Conservation (phyloP, 306 rosid species). For the Oemleria cerasiformis region DNA sequence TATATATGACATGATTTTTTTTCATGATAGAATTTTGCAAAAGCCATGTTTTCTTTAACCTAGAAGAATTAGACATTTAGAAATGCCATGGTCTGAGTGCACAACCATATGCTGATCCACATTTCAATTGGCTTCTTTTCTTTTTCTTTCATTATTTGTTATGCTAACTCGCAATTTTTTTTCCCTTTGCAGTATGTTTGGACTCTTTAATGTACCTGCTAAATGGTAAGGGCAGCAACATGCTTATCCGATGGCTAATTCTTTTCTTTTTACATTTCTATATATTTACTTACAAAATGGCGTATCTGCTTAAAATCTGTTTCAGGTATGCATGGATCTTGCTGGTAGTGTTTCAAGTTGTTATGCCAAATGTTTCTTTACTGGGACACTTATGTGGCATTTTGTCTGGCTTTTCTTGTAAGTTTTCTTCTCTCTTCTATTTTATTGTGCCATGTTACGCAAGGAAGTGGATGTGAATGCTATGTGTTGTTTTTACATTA, state of each 20-base stretch:
- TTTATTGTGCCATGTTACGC: not conserved
- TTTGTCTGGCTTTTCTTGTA: constrained; percentile 96
- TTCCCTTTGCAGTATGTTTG: constrained; percentile 74
- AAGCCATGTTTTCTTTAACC: not conserved
- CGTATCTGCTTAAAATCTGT: constrained; percentile 19
- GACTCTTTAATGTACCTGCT: constrained; percentile 92
- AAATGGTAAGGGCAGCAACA: constrained; percentile 54
- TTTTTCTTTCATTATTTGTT: not conserved
- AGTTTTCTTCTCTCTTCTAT: constrained; percentile 31
- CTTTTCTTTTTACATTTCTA: constrained; percentile 6
- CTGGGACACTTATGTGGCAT: constrained; percentile 99
- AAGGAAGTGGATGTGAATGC: constrained; percentile 17
- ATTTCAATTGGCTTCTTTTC: not conserved
- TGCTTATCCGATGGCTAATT: constrained; percentile 14
- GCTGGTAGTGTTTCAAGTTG: constrained; percentile 94
- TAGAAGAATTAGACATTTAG: not conserved
- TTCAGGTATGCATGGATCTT: constrained; percentile 89
- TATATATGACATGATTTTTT: not conserved
- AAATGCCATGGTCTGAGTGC: not conserved
- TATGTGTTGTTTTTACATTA: constrained; percentile 29
- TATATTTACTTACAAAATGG: constrained; percentile 18
- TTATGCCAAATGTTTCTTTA: constrained; percentile 85
- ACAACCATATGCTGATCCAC: not conserved
- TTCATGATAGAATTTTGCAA: not conserved
- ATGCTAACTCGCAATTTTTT: constrained; percentile 25